phyloP scores from a whole-genome alignment of 345 rosid genomes.

The Lepidium didymum region DNA sequence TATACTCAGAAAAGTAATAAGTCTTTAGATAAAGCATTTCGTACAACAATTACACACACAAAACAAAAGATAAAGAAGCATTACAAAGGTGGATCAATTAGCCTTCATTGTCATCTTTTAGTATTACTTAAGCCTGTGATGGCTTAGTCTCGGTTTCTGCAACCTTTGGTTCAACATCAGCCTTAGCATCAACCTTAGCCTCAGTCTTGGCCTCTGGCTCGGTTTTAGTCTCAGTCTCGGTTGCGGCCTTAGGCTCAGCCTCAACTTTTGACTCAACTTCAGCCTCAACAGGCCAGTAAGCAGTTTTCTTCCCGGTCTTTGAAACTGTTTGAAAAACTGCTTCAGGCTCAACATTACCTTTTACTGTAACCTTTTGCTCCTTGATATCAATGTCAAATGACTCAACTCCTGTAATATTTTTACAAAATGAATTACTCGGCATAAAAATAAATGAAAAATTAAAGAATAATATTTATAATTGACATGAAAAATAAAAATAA shows the following conservation, averaged over 20 bases:
- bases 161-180: conserved; percentile 17
- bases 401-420: conserved; percentile 55
- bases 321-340: conserved; percentile 83
- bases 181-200: conserved; percentile 18
- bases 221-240: neutral
- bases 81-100: neutral
- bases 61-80: conserved; percentile 2
- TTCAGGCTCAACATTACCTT: conserved; percentile 77
- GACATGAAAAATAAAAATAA: neutral
- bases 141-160: conserved; percentile 19
- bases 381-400: conserved; percentile 65
- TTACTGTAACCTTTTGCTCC: conserved; percentile 90
- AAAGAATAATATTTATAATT: neutral
- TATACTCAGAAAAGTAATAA: neutral
- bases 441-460: neutral
- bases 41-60: conserved; percentile 5
- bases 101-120: neutral
- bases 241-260: neutral
- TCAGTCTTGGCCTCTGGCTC: conserved; percentile 8
- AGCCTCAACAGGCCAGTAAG: conserved; percentile 72
- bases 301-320: conserved; percentile 80
- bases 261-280: too few relatives aligned
- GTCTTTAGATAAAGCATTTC: neutral
- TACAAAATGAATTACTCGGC: too few relatives aligned
- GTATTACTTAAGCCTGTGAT: conserved; percentile 11